Base-by-base conservation (phyloP, 2,329 filamentous ascomycete genomes). In the Neofusicoccum ribis region DNA sequence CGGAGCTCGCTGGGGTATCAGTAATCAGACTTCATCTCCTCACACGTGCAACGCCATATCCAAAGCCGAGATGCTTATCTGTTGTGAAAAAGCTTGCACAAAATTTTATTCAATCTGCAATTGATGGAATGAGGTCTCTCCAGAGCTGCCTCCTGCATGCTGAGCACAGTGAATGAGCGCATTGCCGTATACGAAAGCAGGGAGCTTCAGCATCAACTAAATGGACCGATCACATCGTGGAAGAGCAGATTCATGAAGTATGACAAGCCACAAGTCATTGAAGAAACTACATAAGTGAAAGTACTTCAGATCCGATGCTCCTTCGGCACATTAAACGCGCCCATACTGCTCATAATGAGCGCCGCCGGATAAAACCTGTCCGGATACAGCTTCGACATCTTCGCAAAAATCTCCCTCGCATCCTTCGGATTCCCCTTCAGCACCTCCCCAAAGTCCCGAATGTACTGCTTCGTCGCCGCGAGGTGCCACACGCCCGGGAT, bases 401-500 rank as follows among this genome's bases (percentile, higher is more conserved):
- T 44, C 8, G 44, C 31, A 20, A 51, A 63, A 0, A 69, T 20
- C 60, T 69, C 67, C 37, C 63, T 47, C 20, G 64, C 15, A 20
- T 63, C 56, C 54, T 68, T 65, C 27, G 68, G 41, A 11, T 51
- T 36, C 15, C 50, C n/a, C 31, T 49, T 14, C 34, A 63, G 34
- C 5, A 44, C 34, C 60, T 37, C 41, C 12, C 36, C 54, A 14
- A 51, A 70, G 17, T 69, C 66, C 51, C 63, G 37, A 49, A 77
- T 71, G 61, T 77, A 78, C 52, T 70, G 62, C 58, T 69, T 71
- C 2, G 74, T 70, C 9, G 34, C 46, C 7, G 66, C 67, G 3
- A 78, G 58, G 43, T 74, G 70, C 65, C 68, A 75, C 2, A 68
- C 65, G 0, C 74, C 76, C 58, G 75, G 70, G 0, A 71, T 56